These are phyloP conservation scores for Rutstroemia sp. DNA, from an alignment of 2,329 filamentous ascomycete species.

Conservation along the genomic window DNA sequence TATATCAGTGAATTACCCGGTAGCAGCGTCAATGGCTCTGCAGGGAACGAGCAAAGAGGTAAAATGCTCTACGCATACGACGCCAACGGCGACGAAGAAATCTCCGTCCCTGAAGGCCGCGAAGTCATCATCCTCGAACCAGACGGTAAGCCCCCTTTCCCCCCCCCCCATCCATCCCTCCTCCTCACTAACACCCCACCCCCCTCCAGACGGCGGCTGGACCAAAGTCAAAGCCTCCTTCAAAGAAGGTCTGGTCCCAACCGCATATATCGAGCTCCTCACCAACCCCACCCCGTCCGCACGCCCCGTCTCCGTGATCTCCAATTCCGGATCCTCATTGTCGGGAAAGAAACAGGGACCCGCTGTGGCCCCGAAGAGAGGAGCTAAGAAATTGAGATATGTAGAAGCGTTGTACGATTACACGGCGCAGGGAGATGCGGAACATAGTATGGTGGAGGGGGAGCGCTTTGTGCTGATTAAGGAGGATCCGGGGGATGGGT, in stretches of 20 bases:
- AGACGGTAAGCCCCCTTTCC: constrained; percentile 59
- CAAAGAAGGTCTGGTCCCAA: constrained; percentile 79
- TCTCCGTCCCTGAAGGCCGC: constrained; percentile 71
- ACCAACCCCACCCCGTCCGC: constrained; percentile 36
- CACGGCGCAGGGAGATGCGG: constrained; percentile 71
- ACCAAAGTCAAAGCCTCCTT: constrained; percentile 69
- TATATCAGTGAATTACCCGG: constrained; percentile 67
- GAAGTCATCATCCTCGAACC: constrained; percentile 74
- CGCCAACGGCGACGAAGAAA: constrained; percentile 70
- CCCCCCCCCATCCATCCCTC: constrained; percentile 7
- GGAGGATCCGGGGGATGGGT: constrained; percentile 85
- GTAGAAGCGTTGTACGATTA: constrained; percentile 94
- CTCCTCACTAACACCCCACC: constrained; percentile 24
- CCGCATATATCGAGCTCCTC: constrained; percentile 71
- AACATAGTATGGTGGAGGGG: constrained; percentile 86
- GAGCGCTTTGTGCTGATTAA: constrained; percentile 87
- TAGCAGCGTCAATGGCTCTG: constrained; percentile 36
- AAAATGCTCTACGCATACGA: constrained; percentile 90
- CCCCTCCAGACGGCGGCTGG: constrained; percentile 77
- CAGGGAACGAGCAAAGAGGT: constrained; percentile 54
- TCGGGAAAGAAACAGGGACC: constrained; percentile 33
- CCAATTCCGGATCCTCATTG: constrained; percentile 66
- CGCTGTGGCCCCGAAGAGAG: constrained; percentile 80
- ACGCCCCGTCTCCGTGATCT: constrained; percentile 67
- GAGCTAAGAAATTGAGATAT: constrained; percentile 89